phyloP scores from a whole-genome alignment of 441 rosid species.

The California macrophylla region DNA sequence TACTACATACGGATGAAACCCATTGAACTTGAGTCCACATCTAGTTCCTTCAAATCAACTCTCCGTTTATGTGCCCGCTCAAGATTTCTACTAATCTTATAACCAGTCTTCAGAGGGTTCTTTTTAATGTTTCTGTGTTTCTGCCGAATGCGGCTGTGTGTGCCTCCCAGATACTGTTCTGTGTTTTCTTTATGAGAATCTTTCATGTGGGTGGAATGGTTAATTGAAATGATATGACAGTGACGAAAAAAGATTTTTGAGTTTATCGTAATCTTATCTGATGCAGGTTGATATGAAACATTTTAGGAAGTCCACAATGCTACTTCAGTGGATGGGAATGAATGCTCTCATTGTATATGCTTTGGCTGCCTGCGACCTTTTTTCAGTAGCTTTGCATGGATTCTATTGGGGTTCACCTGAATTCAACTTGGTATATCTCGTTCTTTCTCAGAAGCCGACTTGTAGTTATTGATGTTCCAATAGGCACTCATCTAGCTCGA shows the following conservation, averaged over 20 bases:
- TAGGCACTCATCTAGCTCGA: background rate
- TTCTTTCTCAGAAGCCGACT: background rate
- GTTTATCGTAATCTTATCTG: constrained; percentile 4
- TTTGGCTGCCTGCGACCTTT: constrained; percentile 47
- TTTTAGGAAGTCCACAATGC: constrained; percentile 26
- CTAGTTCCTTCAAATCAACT: background rate
- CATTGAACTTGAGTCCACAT: background rate
- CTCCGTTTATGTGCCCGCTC: background rate
- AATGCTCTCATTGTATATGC: constrained; percentile 48
- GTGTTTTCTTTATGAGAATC: background rate
- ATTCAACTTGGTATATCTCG: constrained; percentile 36
- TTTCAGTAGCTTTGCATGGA: constrained; percentile 40
- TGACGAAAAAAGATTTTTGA: background rate
- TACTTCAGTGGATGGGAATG: constrained; percentile 57
- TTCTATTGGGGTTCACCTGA: constrained; percentile 47
- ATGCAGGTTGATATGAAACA: constrained; percentile 51
- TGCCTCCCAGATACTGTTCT: background rate
- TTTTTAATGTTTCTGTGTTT: background rate
- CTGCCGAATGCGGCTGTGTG: background rate
- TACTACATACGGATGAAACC: background rate
- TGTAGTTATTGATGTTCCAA: background rate
- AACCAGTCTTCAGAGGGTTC: background rate
- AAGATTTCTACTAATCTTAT: background rate
- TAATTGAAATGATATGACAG: background rate
- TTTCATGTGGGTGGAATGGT: background rate